Base-by-base conservation (phyloP, 2,329 filamentous ascomycete species). In the Aspergillus pseudoterreus region DNA sequence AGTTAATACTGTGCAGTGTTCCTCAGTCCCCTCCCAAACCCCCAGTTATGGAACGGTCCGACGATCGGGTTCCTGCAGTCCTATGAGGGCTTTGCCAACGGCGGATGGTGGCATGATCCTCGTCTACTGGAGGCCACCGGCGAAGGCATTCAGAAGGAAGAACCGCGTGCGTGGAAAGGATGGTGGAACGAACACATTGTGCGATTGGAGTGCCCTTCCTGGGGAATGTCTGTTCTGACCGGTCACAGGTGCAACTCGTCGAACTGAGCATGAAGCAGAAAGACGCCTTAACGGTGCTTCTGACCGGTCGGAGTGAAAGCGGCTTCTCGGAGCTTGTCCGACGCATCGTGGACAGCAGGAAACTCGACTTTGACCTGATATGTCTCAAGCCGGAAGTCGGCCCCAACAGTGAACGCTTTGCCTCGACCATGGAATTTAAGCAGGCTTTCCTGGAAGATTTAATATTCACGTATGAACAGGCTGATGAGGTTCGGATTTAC, bases 21-120 rank as follows among this genome's bases (percentile, higher is more conserved):
- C 76, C 85, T 86, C 62, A 95, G 89, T 12, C 94, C 94, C 5
- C 76, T 96, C 1, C 94, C 94, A 1, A 97, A 96, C 65, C 83
- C 85, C 3, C 86, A 90, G 60, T 71, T 99, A 65, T 99, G 94
- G 94, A 87, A 86, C 59, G 82, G 82, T 1, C 77, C 80, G 30
- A 92, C 90, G 0, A 83, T 95, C 45, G 90, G 90, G 44, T 80
- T 85, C 54, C 78, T 99, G 10, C 84, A 88, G 54, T 85, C 80
- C 43, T 85, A 88, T 58, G 88, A 95, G 58, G 79, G 82, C 47
- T 89, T 97, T 61, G 76, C 84, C 55, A 88, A 87, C 59, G 92
- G 92, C 58, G 91, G 92, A 56, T 99, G 94, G 94, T 99, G 94
- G 94, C 94, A 99, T 71, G 92, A 97, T 66, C 82, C 84, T 41